Evolutionary conservation across 306 rosid genomes (phyloP), one percentile per base, ranked within the genome.

Genomic region (Castanea mollissima): DNA sequence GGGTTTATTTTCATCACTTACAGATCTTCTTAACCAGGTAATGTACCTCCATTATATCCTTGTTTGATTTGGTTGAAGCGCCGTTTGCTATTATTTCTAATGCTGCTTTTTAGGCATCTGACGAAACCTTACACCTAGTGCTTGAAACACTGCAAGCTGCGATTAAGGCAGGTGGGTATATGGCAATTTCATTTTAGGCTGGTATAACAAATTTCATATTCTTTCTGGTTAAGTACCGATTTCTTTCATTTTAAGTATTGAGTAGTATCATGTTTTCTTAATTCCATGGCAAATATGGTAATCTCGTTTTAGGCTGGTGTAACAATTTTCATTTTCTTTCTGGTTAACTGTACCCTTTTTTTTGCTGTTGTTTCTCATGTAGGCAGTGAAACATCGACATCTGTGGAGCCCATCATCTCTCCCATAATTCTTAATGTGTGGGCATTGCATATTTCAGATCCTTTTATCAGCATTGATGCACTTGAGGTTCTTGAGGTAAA

Each of bases 401-500:
- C 88, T 19, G 85, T 92, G 58, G 99, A 94, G 87, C 85, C 84
- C 76, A 73, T 88, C 73, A 83, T 94, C 83, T 87, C 99, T 81
- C 99, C 97, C 58, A 89, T 86, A 67, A 88, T 94, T 76, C 97
- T 94, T 79, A 86, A 92, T 82, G 75, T 86, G 69, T 94, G 99
- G 99, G 97, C 93, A 56, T 78, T 88, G 54, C 92, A 94, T 73
- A 81, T 94, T 79, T 90, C 87, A n/a, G 99, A 94, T 83, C 99
- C 99, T 86, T 94, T 92, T 79, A 91, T 91, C 85, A 87, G 97
- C 81, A 89, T 91, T 85, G 97, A 92, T 86, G 91, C 94, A 74
- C 88, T 94, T 80, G 99, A 94, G 79, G 93, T 92, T 90, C 89
- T 94, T 51, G 99, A 92, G 99, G 99, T 92, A 91, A 80, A 68